These are phyloP conservation scores for Penicillium pancosmium DNA, from an alignment of 495 filamentous ascomycete species.

Conservation along the genomic window DNA sequence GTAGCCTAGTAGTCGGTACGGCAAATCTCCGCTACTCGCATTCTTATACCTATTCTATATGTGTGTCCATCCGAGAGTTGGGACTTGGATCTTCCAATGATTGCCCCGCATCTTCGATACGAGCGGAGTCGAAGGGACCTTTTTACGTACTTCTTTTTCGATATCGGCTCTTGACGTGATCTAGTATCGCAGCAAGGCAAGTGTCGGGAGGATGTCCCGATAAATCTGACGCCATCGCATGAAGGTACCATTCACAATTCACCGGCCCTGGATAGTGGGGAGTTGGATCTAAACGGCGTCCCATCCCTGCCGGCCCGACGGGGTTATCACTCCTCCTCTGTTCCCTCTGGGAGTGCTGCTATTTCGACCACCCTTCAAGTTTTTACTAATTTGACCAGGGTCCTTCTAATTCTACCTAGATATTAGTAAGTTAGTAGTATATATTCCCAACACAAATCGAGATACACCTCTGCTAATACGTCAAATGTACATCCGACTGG, in stretches of 20 bases:
- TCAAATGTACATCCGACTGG: no score
- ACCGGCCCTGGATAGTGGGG: not conserved
- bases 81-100: conserved; percentile 5
- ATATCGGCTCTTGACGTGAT: not conserved
- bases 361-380: no score
- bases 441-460: no score
- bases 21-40: conserved; percentile 8
- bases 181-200: not conserved
- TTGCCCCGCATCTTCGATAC: conserved; percentile 15
- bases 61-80: not conserved
- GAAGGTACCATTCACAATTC: not conserved
- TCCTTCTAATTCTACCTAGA: no score
- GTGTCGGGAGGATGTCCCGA: not conserved
- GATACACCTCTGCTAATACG: no score
- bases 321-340: no score
- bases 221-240: not conserved
- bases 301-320: not conserved
- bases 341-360: no score
- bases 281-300: not conserved
- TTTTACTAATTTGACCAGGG: no score
- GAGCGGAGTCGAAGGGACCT: not conserved
- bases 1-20: not conserved
- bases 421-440: no score
- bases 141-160: conserved; percentile 5
- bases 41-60: not conserved